These are phyloP conservation scores for Pythium aristosporum DNA, from an alignment of 352 stramenopile species.

Conservation along the genomic window DNA sequence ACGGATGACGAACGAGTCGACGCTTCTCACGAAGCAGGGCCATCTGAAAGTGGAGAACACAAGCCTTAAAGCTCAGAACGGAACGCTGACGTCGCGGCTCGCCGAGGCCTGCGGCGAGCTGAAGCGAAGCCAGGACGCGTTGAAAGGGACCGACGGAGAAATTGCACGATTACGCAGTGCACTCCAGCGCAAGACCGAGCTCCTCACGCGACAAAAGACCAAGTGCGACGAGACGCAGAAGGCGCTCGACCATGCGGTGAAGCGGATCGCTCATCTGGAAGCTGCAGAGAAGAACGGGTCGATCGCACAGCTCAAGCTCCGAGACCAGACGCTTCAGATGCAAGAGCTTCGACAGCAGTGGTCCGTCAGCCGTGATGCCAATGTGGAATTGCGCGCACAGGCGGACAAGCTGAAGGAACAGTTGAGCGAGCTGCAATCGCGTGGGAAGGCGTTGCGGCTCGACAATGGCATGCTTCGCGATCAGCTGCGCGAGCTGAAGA, in stretches of 20 bases:
- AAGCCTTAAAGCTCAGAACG: slow-evolving; percentile 32
- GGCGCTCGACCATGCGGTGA: slow-evolving; percentile 28
- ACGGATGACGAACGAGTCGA: slow-evolving; percentile 31
- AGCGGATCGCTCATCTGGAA: slow-evolving; percentile 29
- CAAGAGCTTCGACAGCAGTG: slow-evolving; percentile 38
- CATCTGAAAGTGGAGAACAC: slow-evolving; percentile 34
- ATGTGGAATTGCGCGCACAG: slow-evolving; percentile 35
- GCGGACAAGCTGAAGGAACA: slow-evolving; percentile 39
- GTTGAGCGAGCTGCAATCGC: slow-evolving; percentile 19
- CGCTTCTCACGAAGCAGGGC: slow-evolving; percentile 27
- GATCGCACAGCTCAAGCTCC: slow-evolving; percentile 35
- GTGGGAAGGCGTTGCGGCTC: slow-evolving; percentile 36
- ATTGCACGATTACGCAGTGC: slow-evolving; percentile 32
- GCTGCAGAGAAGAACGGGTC: slow-evolving; percentile 29
- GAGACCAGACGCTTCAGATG: slow-evolving; percentile 40
- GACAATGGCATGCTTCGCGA: slow-evolving; percentile 41
- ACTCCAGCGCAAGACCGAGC: slow-evolving; percentile 50
- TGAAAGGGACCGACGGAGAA: slow-evolving; percentile 26
- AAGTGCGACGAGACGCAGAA: slow-evolving; percentile 30
- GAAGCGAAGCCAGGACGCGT: slow-evolving; percentile 29
- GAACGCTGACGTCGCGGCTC: slow-evolving; percentile 37
- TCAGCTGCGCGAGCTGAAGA: slow-evolving; percentile 26
- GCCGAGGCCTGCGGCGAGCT: slow-evolving; percentile 31
- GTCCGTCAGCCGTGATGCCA: slow-evolving; percentile 30
- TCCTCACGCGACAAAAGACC: slow-evolving; percentile 41